Evolutionary conservation across 129 eudicot genomes (phyloP).

Genomic region (Gnaphalium uliginosum): DNA sequence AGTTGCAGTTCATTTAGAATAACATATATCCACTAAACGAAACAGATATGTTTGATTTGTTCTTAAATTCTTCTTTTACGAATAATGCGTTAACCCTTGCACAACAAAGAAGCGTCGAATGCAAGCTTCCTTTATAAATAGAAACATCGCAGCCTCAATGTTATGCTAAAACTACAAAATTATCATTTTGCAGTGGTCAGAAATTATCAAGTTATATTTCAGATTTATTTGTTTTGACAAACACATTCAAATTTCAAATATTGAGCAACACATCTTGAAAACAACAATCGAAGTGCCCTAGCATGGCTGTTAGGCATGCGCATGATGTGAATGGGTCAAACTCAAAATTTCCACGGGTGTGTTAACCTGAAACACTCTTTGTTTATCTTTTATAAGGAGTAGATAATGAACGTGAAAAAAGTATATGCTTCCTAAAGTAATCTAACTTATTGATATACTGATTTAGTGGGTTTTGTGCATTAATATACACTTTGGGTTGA

Average conservation of each 20-base stretch:
- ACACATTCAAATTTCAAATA: background rate
- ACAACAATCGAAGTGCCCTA: background rate
- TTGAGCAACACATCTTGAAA: background rate
- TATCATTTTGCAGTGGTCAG: background rate
- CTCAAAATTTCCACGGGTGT: background rate
- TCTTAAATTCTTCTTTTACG: background rate
- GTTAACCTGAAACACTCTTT: background rate
- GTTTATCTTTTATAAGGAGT: background rate
- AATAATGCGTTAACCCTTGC: background rate
- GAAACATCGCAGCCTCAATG: background rate
- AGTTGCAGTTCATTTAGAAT: background rate
- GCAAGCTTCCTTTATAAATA: background rate
- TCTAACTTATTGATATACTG: background rate
- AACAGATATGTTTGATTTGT: background rate
- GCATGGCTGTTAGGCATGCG: background rate
- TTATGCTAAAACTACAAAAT: background rate
- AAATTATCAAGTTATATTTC: background rate
- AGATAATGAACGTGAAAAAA: background rate
- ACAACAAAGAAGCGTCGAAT: background rate
- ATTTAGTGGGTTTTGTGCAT: background rate
- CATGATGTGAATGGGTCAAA: background rate
- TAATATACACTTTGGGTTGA: background rate
- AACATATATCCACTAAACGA: background rate
- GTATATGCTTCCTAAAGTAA: background rate
- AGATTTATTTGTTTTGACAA: background rate